Percentiles rank a stretch among this genome's conserved stretches.
These are phyloP conservation scores for Arthrobotrys sphaeroides DNA, from an alignment of 2,329 filamentous ascomycete genomes.

Conservation along the genomic window DNA sequence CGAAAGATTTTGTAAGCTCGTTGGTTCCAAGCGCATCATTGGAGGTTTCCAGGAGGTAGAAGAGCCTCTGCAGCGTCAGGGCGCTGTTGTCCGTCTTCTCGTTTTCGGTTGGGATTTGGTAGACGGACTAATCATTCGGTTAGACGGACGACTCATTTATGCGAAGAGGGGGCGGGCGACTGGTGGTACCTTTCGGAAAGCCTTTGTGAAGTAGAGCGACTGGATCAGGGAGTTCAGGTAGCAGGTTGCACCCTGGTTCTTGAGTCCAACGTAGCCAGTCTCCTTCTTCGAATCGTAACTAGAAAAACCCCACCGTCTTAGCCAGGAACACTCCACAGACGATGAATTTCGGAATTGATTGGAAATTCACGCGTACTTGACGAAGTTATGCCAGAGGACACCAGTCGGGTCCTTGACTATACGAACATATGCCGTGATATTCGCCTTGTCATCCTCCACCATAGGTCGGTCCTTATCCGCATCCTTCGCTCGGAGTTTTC, in stretches of 20 bases:
- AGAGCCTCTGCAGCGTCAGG: conserved; percentile 90
- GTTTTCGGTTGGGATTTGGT: conserved; percentile 91
- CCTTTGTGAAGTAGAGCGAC: conserved; percentile 86
- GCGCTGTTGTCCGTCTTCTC: conserved; percentile 88
- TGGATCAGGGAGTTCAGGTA: conserved; percentile 86
- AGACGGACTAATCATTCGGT: conserved; percentile 76
- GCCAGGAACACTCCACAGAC: neutral
- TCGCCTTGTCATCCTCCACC: conserved; percentile 78
- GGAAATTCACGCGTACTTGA: conserved; percentile 68
- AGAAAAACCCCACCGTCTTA: conserved; percentile 8
- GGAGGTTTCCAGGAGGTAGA: conserved; percentile 92
- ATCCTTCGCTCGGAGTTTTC: conserved; percentile 82
- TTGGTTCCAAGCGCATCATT: conserved; percentile 84
- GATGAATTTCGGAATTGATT: too few species aligned
- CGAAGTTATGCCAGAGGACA: conserved; percentile 89
- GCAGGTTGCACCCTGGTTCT: conserved; percentile 94
- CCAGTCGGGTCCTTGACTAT: conserved; percentile 87
- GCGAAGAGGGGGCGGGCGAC: neutral
- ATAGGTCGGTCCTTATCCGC: conserved; percentile 71
- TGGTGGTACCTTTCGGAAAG: conserved; percentile 82
- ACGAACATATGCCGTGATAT: conserved; percentile 83
- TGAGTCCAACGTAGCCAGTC: conserved; percentile 94
- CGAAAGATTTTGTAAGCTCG: conserved; percentile 94
- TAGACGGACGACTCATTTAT: neutral
- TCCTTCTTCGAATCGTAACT: conserved; percentile 98